Conservation (phyloP, 768 basidiomycete species). For the Mycena floridula region DNA sequence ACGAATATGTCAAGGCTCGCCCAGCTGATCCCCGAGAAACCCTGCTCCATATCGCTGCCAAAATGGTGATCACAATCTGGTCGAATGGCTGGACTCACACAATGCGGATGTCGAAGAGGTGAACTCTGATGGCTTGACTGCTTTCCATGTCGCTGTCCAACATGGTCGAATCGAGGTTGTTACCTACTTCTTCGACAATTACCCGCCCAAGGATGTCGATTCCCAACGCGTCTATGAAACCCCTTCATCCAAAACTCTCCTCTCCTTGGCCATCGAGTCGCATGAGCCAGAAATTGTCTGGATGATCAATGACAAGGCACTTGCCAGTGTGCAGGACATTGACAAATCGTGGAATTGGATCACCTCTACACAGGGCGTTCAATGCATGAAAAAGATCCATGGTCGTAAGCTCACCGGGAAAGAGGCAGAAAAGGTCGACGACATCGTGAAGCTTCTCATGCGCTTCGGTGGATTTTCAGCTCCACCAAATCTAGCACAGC, state of each 20-base stretch:
- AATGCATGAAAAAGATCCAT: constrained; percentile 14
- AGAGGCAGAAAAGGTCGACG: constrained; percentile 32
- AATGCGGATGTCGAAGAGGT: constrained; percentile 71
- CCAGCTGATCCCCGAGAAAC: constrained; percentile 61
- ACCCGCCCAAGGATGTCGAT: constrained; percentile 51
- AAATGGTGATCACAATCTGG: constrained; percentile 48
- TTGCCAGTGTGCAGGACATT: constrained; percentile 44
- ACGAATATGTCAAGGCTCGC: constrained; percentile 36
- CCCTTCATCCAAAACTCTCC: constrained; percentile 34
- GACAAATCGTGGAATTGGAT: constrained; percentile 44
- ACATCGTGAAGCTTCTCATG: constrained; percentile 48
- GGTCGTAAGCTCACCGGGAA: constrained; percentile 15
- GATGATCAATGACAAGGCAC: constrained; percentile 54
- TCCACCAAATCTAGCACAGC: constrained; percentile 22
- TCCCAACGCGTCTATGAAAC: constrained; percentile 40
- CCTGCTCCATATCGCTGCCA: constrained; percentile 60
- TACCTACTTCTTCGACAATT: constrained; percentile 53
- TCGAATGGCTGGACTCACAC: constrained; percentile 68
- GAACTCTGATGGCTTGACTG: constrained; percentile 49
- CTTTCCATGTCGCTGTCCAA: constrained; percentile 61
- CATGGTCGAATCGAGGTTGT: constrained; percentile 46
- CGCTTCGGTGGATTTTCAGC: constrained; percentile 45
- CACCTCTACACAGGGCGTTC: constrained; percentile 28
- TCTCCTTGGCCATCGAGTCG: constrained; percentile 55
- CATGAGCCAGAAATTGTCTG: constrained; percentile 58